Evolutionary conservation across 441 rosid species (phyloP).

Genomic region (Pelargonium citronellum): DNA sequence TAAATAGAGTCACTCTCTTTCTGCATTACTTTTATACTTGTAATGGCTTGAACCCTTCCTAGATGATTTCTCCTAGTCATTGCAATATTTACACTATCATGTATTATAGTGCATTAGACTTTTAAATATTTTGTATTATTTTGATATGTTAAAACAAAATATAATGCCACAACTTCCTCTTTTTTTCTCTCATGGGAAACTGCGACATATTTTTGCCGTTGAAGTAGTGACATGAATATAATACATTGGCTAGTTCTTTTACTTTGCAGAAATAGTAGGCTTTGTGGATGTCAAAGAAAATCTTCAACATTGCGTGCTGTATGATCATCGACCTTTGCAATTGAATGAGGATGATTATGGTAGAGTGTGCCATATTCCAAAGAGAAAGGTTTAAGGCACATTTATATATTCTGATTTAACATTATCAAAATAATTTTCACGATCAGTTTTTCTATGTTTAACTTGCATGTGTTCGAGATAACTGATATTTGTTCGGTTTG

Average conservation of each 20-base stretch:
- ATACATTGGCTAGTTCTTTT: neutral
- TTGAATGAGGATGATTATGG: slow-evolving; percentile 47
- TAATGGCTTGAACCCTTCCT: too few relatives aligned
- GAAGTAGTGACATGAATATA: neutral
- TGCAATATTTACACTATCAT: too few relatives aligned
- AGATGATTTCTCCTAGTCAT: too few relatives aligned
- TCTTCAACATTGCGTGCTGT: slow-evolving; percentile 21
- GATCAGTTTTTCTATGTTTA: neutral
- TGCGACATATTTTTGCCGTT: too few relatives aligned
- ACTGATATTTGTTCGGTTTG: neutral
- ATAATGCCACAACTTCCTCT: too few relatives aligned
- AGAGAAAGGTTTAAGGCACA: slow-evolving; percentile 46
- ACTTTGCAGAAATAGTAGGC: slow-evolving; percentile 31
- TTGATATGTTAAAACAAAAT: too few relatives aligned
- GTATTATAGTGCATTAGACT: too few relatives aligned
- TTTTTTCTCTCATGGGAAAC: too few relatives aligned
- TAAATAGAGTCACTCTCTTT: too few relatives aligned
- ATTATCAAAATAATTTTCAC: slow-evolving; percentile 7
- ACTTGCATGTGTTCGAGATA: too few relatives aligned
- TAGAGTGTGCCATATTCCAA: slow-evolving; percentile 55
- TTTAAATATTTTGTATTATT: too few relatives aligned
- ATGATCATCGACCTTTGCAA: slow-evolving; percentile 52
- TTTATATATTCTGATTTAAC: neutral
- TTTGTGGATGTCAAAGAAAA: slow-evolving; percentile 10
- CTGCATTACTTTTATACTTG: too few relatives aligned